Evolutionary conservation across 2,329 filamentous ascomycete genomes (phyloP).

Genomic region (Fusarium sp.): DNA sequence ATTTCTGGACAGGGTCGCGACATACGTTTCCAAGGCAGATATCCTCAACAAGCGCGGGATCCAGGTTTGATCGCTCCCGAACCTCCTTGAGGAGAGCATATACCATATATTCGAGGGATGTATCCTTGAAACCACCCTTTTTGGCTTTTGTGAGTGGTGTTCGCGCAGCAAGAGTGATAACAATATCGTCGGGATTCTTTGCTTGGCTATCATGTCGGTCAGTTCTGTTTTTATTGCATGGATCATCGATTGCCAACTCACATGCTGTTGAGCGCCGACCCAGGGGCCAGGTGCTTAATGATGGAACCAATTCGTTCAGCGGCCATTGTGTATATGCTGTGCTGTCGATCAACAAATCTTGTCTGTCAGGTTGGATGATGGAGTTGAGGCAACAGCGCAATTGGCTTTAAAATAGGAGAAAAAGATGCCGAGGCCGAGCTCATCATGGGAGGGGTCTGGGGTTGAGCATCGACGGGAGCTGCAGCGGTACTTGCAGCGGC

Average conservation of each 20-base stretch:
- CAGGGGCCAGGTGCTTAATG: conserved; percentile 85
- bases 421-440: conserved; percentile 39
- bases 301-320: conserved; percentile 89
- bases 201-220: conserved; percentile 71
- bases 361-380: conserved; percentile 1
- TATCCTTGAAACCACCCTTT: conserved; percentile 97
- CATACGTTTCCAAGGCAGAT: conserved; percentile 90
- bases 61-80: conserved; percentile 78
- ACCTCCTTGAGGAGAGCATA: conserved; percentile 86
- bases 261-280: conserved; percentile 80
- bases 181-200: conserved; percentile 95
- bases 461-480: conserved; percentile 37
- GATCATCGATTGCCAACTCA: conserved; percentile 63
- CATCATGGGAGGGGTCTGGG: conserved; percentile 39
- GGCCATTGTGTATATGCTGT: conserved; percentile 70
- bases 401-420: conserved; percentile 35
- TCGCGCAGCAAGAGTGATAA: conserved; percentile 92
- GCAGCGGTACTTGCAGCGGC: conserved; percentile 38
- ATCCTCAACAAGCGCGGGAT: conserved; percentile 87
- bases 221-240: conserved; percentile 6
- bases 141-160: conserved; percentile 89
- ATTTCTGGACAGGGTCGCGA: background rate
- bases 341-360: background rate
- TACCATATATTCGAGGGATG: conserved; percentile 85
- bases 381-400: conserved; percentile 5